Base-by-base conservation (phyloP, 164 flowering plant species). In the Annona cherimola region DNA sequence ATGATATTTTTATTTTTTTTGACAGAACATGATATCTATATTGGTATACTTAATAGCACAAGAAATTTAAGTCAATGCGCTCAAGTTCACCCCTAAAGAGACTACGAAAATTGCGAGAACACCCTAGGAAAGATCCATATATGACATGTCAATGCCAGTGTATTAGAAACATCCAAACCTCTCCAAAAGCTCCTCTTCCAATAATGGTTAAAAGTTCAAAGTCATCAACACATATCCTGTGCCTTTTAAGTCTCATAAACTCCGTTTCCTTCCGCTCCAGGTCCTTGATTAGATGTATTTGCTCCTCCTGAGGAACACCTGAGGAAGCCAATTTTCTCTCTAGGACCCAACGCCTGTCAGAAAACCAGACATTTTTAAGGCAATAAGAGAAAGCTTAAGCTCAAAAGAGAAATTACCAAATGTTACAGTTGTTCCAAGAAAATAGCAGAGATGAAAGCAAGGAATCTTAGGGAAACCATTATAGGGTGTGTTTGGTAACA, bases 101-200 rank as follows among this genome's bases (percentile, higher is more conserved):
- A 26, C 35, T 26, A 26, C 35, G 35, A 26, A 26, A 26, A 26
- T 26, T 26, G 35, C 35, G 35, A 26, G 35, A 26, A 26, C 35
- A 1, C 35, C 35, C 35, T 1, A 26, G 35, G 35, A 26, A 26
- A 26, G 35, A 26, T 26, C 35, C 35, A 26, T 26, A 26, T 26
- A 26, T 26, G 35, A 26, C 35, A 26, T 26, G 35, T 26, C 35
- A 26, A 26, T 26, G 35, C 35, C 35, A 26, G 35, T 26, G 35
- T 26, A 26, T 26, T 26, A 26, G 35, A 26, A 26, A 26, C 35
- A 26, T 42, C 78, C 88, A 73, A 68, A 95, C 99, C 99, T 95
- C 99, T 66, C 98, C 99, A 83, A 88, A 95, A 61, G 99, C 99
- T 68, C 99, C 99, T 80, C 97, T 89, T 0, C 98, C 99, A 61